phyloP scores from a whole-genome alignment of 2,329 filamentous ascomycete species.

The Trichoderma pleuroti region DNA sequence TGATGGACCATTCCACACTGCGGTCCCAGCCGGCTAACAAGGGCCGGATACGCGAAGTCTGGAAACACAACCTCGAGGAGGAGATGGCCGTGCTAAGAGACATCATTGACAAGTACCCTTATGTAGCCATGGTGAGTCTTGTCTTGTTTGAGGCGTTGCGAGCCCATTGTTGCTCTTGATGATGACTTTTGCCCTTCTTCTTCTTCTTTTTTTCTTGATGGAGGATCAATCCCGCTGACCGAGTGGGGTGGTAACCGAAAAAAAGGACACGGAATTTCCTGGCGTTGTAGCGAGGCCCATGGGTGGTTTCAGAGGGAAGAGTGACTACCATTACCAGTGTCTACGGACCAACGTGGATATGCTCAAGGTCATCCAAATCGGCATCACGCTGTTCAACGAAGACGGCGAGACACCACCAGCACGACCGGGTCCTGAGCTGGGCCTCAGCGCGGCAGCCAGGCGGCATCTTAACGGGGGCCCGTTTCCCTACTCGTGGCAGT shows the following conservation, averaged over 20 bases:
- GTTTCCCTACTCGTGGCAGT: constrained; percentile 93
- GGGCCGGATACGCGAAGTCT: constrained; percentile 89
- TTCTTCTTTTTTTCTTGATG: neutral
- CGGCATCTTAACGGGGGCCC: constrained; percentile 44
- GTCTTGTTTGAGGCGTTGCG: neutral
- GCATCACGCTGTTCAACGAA: constrained; percentile 87
- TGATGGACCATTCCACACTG: constrained; percentile 43
- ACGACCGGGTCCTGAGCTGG: constrained; percentile 51
- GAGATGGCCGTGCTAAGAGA: constrained; percentile 84
- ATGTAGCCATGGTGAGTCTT: constrained; percentile 86
- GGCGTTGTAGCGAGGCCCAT: constrained; percentile 94
- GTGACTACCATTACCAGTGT: constrained; percentile 98
- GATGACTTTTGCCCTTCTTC: neutral
- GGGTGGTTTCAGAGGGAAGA: constrained; percentile 89
- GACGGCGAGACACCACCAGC: constrained; percentile 83
- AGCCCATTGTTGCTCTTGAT: neutral
- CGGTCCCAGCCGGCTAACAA: constrained; percentile 61
- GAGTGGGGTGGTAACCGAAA: constrained; percentile 4
- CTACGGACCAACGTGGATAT: constrained; percentile 95
- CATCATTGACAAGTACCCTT: constrained; percentile 85
- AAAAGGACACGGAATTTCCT: constrained; percentile 95
- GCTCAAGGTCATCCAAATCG: constrained; percentile 95
- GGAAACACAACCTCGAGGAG: constrained; percentile 85
- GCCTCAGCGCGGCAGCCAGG: constrained; percentile 36
- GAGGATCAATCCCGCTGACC: constrained; percentile 14